Percentiles rank a stretch among this genome's conserved stretches.
These are phyloP conservation scores for Kregervanrija delftensis DNA, from an alignment of 805 yeast genomes.

Conservation along the genomic window DNA sequence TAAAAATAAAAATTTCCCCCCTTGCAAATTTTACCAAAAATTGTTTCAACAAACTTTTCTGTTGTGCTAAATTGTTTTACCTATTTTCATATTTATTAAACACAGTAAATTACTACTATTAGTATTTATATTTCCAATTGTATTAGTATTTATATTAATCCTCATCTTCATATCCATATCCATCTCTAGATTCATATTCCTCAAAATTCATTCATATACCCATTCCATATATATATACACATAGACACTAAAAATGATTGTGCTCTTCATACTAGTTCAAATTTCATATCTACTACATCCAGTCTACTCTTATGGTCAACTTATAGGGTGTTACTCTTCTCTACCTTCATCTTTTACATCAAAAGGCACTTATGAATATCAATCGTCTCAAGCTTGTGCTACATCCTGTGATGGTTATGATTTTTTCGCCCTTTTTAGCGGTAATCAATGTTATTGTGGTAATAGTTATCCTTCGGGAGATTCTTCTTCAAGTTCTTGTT, in stretches of 20 bases:
- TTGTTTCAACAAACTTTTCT: not conserved
- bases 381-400: slow-evolving; percentile 51
- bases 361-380: slow-evolving; percentile 47
- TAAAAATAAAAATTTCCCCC: not conserved
- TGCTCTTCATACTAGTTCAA: not conserved
- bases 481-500: slow-evolving; percentile 32
- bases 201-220: not conserved
- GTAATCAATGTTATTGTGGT: slow-evolving; percentile 65
- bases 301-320: slow-evolving; percentile 5
- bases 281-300: no score
- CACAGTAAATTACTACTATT: no score
- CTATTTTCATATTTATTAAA: no score
- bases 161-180: not conserved
- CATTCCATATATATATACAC: not conserved
- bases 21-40: no score
- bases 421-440: slow-evolving; percentile 45
- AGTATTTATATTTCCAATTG: no score
- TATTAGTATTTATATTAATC: no score
- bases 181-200: not conserved
- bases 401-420: slow-evolving; percentile 34
- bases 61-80: not conserved
- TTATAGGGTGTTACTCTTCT: slow-evolving; percentile 34
- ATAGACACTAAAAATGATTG: not conserved
- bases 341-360: slow-evolving; percentile 29
- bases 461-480: slow-evolving; percentile 28